Percentiles rank a stretch among this genome's conserved stretches.
These are phyloP conservation scores for Albugo laibachii DNA, from an alignment of 352 stramenopile species.

Conservation along the genomic window DNA sequence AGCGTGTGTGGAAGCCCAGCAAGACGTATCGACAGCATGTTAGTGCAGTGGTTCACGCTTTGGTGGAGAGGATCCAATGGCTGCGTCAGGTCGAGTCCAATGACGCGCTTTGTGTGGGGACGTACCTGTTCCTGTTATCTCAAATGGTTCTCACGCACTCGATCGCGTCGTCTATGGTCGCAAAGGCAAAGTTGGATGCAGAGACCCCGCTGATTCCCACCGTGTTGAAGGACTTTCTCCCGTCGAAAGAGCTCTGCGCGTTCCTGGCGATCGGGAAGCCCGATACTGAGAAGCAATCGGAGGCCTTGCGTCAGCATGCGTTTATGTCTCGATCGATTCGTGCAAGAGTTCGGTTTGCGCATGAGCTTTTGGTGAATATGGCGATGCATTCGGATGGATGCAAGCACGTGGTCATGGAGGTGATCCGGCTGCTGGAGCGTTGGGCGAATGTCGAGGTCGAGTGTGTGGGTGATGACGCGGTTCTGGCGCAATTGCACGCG, in stretches of 20 bases:
- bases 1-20: too few relatives aligned
- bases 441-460: constrained; percentile 18
- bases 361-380: constrained; percentile 43
- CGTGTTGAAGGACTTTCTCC: constrained; percentile 45
- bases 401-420: constrained; percentile 51
- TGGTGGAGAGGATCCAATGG: constrained; percentile 1
- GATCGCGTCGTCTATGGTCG: constrained; percentile 38
- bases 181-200: constrained; percentile 18
- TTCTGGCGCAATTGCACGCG: constrained; percentile 57
- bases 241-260: constrained; percentile 42
- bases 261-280: constrained; percentile 31
- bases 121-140: constrained; percentile 48
- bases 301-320: constrained; percentile 1
- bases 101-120: constrained; percentile 18
- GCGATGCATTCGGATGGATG: constrained; percentile 59
- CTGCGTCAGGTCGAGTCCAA: constrained; percentile 4
- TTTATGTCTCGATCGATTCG: constrained; percentile 9
- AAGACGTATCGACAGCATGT: too few relatives aligned
- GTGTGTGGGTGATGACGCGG: constrained; percentile 34
- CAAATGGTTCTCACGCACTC: constrained; percentile 56
- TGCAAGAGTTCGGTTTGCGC: constrained; percentile 37
- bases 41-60: too few relatives aligned
- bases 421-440: constrained; percentile 42
- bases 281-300: constrained; percentile 29
- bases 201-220: constrained; percentile 24